Base-by-base conservation (phyloP, 2,329 filamentous ascomycete genomes). In the Ramularia collo-cygni region DNA sequence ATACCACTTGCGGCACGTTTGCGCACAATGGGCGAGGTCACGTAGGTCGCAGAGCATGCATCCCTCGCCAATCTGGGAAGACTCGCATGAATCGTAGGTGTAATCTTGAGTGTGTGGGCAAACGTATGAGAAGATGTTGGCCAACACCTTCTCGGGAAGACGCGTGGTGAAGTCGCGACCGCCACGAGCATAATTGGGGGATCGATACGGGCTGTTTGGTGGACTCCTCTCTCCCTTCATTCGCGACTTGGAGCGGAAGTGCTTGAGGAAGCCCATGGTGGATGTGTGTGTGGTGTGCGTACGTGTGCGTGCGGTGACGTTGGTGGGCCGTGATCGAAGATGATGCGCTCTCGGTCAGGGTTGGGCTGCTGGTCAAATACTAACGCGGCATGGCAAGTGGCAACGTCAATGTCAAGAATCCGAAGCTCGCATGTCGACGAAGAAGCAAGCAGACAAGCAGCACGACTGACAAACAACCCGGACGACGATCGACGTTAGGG, bases 11-110 rank as follows among this genome's bases (percentile, higher is more conserved):
- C 77, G 78, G 61, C 78, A 85, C 36, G 86, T 85, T 59, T 77
- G 72, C 28, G 80, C 78, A 61, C 85, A 90, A 62, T 86, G 80
- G 37, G 87, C 79, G 40, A 95, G 75, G 63, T 95, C 88, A 52
- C 89, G 81, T 69, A 92, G 75, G 66, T 95, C 87, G 68, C 90
- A 96, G 52, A 94, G 79, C 84, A 92, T 90, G 68, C 90, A 96
- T 41, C 79, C 80, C 66, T 87, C 81, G 52, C 83, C 82, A 35
- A 79, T 75, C 51, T 83, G 79, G 44, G 83, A 86, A 55, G 85
- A 76, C 67, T 96, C 90, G 57, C 85, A 90, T 29, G 80, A 81
- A 51, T 86, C 81, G 63, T 92, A 93, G 44, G 74, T 80, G 58
- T 81, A 72, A 64, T 96, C 89, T 38, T 69, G 67, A 26, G 79